Evolutionary conservation across 2,329 filamentous ascomycete genomes (phyloP).

Genomic region (Penicillium psychrosexuale): DNA sequence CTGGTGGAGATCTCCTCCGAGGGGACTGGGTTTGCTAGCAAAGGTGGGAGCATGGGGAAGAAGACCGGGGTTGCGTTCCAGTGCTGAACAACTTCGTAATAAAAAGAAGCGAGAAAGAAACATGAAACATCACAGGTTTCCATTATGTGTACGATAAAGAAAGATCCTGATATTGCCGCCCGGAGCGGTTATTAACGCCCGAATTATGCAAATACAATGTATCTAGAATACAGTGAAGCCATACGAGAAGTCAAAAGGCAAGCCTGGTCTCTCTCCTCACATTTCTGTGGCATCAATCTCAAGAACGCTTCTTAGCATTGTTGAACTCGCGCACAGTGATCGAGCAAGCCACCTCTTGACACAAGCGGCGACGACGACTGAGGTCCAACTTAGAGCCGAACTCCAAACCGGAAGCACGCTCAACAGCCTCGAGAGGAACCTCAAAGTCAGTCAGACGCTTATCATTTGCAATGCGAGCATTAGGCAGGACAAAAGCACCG

Average conservation of each 20-base stretch:
- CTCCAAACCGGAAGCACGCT: conserved; percentile 86
- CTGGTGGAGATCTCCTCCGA: conserved; percentile 78
- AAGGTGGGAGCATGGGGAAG: conserved; percentile 78
- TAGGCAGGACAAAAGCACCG: conserved; percentile 92
- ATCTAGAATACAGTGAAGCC: conserved; percentile 23
- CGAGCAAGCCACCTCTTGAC: conserved; percentile 79
- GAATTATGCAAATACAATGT: conserved; percentile 23
- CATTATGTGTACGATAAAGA: conserved; percentile 9
- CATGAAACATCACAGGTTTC: not conserved
- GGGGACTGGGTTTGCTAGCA: conserved; percentile 87
- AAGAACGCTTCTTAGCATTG: conserved; percentile 50
- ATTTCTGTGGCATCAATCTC: not conserved
- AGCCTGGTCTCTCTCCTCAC: not conserved
- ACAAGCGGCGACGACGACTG: conserved; percentile 72
- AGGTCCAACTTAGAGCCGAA: conserved; percentile 78
- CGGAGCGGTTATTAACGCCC: conserved; percentile 21
- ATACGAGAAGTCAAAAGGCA: not conserved
- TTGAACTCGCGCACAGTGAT: conserved; percentile 78
- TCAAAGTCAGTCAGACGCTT: conserved; percentile 90
- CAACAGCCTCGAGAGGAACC: conserved; percentile 87
- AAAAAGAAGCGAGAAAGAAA: not conserved
- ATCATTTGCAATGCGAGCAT: conserved; percentile 79
- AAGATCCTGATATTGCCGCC: conserved; percentile 12
- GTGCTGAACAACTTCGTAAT: conserved; percentile 51
- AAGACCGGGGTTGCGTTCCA: conserved; percentile 78